phyloP scores from a whole-genome alignment of 2,329 filamentous ascomycete genomes.

The Monilinia fructigena region DNA sequence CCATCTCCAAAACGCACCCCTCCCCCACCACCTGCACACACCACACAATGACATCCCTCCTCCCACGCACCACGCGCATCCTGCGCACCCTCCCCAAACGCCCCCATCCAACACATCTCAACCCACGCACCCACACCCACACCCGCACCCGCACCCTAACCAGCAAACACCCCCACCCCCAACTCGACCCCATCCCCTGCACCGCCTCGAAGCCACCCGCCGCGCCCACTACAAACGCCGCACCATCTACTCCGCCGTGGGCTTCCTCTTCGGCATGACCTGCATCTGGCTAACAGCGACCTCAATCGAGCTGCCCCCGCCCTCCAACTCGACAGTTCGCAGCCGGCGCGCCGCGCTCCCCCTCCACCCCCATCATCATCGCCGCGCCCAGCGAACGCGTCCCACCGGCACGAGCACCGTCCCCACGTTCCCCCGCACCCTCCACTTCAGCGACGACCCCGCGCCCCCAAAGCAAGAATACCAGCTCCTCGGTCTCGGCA shows the following conservation, averaged over 20 bases:
- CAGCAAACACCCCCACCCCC: conserved; percentile 21
- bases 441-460: conserved; percentile 82
- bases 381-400: conserved; percentile 39
- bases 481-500: conserved; percentile 81
- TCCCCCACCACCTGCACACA: background rate
- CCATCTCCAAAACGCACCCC: background rate
- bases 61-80: conserved; percentile 37
- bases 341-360: background rate
- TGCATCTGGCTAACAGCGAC: conserved; percentile 39
- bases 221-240: conserved; percentile 38
- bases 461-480: conserved; percentile 67
- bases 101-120: conserved; percentile 3
- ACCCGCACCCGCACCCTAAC: conserved; percentile 16
- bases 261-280: conserved; percentile 36
- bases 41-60: conserved; percentile 25
- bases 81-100: conserved; percentile 31
- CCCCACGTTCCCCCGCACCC: conserved; percentile 60
- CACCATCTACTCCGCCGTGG: conserved; percentile 34
- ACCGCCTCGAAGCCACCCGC: conserved; percentile 34
- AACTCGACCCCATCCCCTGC: conserved; percentile 34
- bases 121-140: background rate
- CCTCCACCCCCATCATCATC: conserved; percentile 32
- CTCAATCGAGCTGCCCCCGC: conserved; percentile 33
- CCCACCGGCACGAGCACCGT: conserved; percentile 38
- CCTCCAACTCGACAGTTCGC: conserved; percentile 18